Conservation (phyloP, 805 yeast species). For the Zygosaccharomyces siamensis region DNA sequence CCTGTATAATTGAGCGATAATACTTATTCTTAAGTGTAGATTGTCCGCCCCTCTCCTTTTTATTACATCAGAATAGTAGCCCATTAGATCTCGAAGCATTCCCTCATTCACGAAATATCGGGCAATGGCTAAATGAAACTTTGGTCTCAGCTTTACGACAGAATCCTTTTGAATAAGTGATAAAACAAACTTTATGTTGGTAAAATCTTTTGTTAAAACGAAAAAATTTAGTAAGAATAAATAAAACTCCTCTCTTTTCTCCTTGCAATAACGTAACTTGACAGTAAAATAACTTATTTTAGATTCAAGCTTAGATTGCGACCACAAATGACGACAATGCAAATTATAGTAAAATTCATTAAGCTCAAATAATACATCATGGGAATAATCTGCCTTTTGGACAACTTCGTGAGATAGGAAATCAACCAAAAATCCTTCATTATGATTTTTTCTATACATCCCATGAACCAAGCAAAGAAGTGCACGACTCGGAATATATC, state of each 20-base stretch:
- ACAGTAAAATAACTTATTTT: conserved; percentile 7
- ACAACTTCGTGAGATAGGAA: conserved; percentile 18
- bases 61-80: conserved; percentile 16
- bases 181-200: conserved; percentile 11
- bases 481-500: conserved; percentile 11
- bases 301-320: conserved; percentile 2
- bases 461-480: conserved; percentile 23
- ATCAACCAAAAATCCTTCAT: conserved; percentile 9
- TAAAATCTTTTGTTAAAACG: conserved; percentile 16
- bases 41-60: conserved; percentile 7
- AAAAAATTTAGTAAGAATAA: conserved; percentile 15
- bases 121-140: conserved; percentile 17
- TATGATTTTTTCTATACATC: conserved; percentile 13
- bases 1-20: conserved; percentile 21
- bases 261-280: neutral
- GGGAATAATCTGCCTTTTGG: conserved; percentile 15
- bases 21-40: conserved; percentile 8
- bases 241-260: conserved; percentile 15
- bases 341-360: conserved; percentile 19
- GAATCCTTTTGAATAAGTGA: conserved; percentile 14
- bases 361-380: conserved; percentile 14
- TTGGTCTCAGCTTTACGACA: conserved; percentile 12
- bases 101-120: conserved; percentile 25
- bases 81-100: conserved; percentile 14
- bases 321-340: neutral